Evolutionary conservation across 2,329 filamentous ascomycete species (phyloP), one percentile per base, ranked within the genome.

Genomic region (Cytospora schulzeri): DNA sequence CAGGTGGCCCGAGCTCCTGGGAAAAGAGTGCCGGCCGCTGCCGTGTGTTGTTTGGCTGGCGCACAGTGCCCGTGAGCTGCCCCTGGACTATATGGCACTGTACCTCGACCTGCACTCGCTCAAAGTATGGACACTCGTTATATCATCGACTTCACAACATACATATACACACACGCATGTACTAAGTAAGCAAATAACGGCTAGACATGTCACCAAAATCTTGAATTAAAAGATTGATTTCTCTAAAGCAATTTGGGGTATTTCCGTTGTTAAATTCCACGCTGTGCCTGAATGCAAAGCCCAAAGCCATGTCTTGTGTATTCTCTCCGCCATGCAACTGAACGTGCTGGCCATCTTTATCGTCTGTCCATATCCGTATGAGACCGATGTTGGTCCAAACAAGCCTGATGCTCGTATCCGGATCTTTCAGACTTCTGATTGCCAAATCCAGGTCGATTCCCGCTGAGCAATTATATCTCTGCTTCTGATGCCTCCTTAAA

Each of bases 1-100:
- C 28, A 12, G 29, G 60, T 62, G 60, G 60, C 50, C 60, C 60
- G 60, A 62, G 60, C 60, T 62, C 24, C 52, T 17, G 1, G 8
- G n/a, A 45, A 45, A 45, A n/a, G 19, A 8, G 41, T 22, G 41
- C 41, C 41, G 38, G 41, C 29, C 4, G 29, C 29, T 4, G 29
- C 38, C 38, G 41, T 5, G 17, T 41, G 3, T n/a, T 4, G 5
- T 41, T 41, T 17, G 41, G n/a, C 41, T 14, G n/a, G 19, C 7
- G 41, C 41, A 48, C 41, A 48, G 41, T 48, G n/a, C 19, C 2
- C 17, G n/a, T 22, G 7, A 22, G 41, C 17, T 24, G 11, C 41
- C 41, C 41, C 41, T n/a, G 15, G 5, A 41, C 3, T 41, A 8
- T 41, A n/a, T 4, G 4, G 38, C 38, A 41, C 38, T 41, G 38